Conservation (phyloP, 2,329 filamentous ascomycete species). For the Exophiala sp. region DNA sequence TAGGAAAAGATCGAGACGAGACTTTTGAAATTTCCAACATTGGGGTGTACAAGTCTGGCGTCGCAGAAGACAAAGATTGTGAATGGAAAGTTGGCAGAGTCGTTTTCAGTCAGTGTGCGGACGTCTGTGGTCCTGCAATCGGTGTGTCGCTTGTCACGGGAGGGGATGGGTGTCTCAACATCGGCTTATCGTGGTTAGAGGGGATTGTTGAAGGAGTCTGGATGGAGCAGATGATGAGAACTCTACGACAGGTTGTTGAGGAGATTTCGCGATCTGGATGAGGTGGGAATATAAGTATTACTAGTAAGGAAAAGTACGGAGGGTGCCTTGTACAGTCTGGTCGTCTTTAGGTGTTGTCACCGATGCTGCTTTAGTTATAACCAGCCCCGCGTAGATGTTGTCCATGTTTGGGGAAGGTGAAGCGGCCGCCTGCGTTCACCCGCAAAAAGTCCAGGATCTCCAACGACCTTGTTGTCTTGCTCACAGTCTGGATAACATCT, state of each 20-base stretch:
- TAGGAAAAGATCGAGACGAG: neutral
- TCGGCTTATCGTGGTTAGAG: conserved; percentile 43
- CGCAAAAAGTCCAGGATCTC: neutral
- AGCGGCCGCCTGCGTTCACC: neutral
- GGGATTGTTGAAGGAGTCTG: conserved; percentile 33
- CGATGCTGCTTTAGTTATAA: too few relatives aligned
- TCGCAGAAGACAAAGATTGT: neutral
- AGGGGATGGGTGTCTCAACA: neutral
- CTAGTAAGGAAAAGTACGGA: too few relatives aligned
- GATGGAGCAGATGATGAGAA: conserved; percentile 27
- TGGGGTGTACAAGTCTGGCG: neutral
- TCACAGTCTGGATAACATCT: neutral
- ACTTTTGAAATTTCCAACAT: conserved; percentile 5
- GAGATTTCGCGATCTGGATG: too few relatives aligned
- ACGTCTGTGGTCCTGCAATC: conserved; percentile 1
- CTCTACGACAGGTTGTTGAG: too few relatives aligned
- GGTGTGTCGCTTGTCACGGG: conserved; percentile 1
- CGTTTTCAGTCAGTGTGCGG: conserved; percentile 6
- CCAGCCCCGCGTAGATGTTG: too few relatives aligned
- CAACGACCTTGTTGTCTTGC: neutral
- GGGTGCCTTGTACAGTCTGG: too few relatives aligned
- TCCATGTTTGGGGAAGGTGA: too few relatives aligned
- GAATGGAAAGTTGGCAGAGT: neutral
- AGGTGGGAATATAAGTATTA: too few relatives aligned
- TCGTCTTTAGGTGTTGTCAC: too few relatives aligned